Evolutionary conservation across 495 filamentous ascomycete genomes (phyloP).

Genomic region (Aspergillus ostianus): DNA sequence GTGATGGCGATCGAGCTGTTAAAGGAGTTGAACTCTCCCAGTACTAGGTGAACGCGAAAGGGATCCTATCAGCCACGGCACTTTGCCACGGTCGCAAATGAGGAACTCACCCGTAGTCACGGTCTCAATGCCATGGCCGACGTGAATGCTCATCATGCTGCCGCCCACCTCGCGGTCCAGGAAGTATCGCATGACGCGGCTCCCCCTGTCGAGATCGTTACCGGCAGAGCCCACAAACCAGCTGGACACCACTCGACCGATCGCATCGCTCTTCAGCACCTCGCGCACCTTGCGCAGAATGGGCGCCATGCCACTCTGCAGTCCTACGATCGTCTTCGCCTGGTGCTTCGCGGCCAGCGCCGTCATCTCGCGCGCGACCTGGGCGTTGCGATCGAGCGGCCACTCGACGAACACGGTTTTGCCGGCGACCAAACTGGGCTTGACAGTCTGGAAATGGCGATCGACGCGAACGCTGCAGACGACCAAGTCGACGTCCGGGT

Average conservation of each 20-base stretch:
- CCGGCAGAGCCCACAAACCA: conserved; percentile 3
- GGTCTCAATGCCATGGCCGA: conserved; percentile 6
- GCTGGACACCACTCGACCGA: conserved; percentile 9
- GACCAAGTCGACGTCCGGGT: conserved; percentile 59
- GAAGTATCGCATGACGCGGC: conserved; percentile 8
- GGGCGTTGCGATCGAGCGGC: conserved; percentile 38
- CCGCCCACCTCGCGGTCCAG: conserved; percentile 8
- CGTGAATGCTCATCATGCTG: conserved; percentile 11
- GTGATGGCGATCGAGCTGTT: not conserved
- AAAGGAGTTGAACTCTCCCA: conserved; percentile 4
- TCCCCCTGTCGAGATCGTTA: conserved; percentile 4
- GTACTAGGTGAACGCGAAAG: not conserved
- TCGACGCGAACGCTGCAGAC: conserved; percentile 38
- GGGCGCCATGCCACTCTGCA: conserved; percentile 8
- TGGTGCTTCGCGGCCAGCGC: conserved; percentile 1
- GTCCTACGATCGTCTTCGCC: conserved; percentile 7
- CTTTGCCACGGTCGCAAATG: not conserved
- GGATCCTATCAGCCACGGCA: not conserved
- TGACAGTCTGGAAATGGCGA: conserved; percentile 46
- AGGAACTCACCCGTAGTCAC: conserved; percentile 6
- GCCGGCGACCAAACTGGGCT: conserved; percentile 50
- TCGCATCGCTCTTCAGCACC: not conserved
- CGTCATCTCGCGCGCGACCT: conserved; percentile 6
- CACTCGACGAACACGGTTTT: conserved; percentile 62
- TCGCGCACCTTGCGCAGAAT: conserved; percentile 7